Conservation (phyloP, 305 asterid species). For the Plantago coronopus region DNA sequence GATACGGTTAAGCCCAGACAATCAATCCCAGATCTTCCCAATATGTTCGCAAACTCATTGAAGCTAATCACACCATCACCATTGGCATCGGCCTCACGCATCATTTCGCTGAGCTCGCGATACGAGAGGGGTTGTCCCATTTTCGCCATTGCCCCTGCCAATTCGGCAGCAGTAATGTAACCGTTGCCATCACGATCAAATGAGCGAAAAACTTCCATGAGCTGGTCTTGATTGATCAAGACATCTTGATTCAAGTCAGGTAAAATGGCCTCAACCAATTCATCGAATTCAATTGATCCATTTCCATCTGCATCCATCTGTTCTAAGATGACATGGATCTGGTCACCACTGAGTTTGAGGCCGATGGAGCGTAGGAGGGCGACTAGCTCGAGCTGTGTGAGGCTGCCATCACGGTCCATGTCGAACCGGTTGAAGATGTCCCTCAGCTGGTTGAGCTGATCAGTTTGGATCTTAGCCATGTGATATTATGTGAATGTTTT, state of each 20-base stretch:
- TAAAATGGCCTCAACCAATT: conserved; percentile 41
- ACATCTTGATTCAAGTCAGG: conserved; percentile 42
- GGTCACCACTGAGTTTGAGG: conserved; percentile 46
- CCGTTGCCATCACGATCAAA: conserved; percentile 66
- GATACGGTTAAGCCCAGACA: conserved; percentile 36
- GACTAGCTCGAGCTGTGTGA: conserved; percentile 53
- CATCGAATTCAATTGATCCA: conserved; percentile 53
- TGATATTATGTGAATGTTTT: neutral
- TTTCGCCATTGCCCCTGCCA: conserved; percentile 59
- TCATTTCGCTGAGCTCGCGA: conserved; percentile 48
- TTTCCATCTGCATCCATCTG: conserved; percentile 55
- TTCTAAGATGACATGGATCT: conserved; percentile 39
- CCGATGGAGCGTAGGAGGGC: conserved; percentile 62
- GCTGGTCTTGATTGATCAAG: conserved; percentile 38
- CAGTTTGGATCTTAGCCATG: conserved; percentile 31
- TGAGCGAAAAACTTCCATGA: conserved; percentile 43
- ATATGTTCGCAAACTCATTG: conserved; percentile 41
- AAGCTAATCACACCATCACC: conserved; percentile 66
- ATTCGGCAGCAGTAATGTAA: conserved; percentile 46
- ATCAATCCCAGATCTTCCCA: conserved; percentile 45
- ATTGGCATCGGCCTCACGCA: conserved; percentile 50
- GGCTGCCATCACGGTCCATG: conserved; percentile 64
- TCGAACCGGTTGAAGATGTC: conserved; percentile 52
- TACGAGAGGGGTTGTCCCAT: conserved; percentile 57
- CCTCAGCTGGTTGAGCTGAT: conserved; percentile 41